Conservation (phyloP, 2,329 filamentous ascomycete genomes). For the Botryotinia narcissicola region DNA sequence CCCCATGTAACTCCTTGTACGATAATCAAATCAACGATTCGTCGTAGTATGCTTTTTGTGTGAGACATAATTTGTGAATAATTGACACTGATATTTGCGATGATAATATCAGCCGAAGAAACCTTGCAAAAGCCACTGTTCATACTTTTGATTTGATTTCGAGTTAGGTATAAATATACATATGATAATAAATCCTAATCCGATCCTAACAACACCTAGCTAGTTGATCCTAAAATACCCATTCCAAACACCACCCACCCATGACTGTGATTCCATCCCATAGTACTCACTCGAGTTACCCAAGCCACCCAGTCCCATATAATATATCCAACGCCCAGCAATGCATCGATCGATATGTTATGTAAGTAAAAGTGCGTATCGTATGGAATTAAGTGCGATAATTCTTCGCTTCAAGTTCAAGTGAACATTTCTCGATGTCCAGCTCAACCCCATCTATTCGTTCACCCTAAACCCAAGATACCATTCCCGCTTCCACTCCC, state of each 20-base stretch:
- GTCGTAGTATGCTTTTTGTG: background rate
- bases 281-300: background rate
- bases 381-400: background rate
- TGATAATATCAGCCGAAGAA: background rate
- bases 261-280: conserved; percentile 5
- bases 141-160: background rate
- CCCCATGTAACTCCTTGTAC: conserved; percentile 29
- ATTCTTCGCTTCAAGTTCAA: background rate
- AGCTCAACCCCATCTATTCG: background rate
- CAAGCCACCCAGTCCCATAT: background rate
- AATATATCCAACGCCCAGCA: conserved; percentile 7
- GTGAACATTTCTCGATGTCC: background rate
- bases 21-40: conserved; percentile 9
- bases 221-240: background rate
- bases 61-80: background rate
- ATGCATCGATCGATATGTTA: conserved; percentile 1
- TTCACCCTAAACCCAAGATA: conserved; percentile 21
- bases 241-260: conserved; percentile 18
- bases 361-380: background rate
- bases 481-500: conserved; percentile 1
- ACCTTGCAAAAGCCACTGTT: background rate
- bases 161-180: background rate
- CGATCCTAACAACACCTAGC: background rate
- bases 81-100: background rate
- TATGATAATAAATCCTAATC: background rate